These are phyloP conservation scores for Coniochaeta ligniaria DNA, from an alignment of 2,329 filamentous ascomycete species.

Conservation along the genomic window DNA sequence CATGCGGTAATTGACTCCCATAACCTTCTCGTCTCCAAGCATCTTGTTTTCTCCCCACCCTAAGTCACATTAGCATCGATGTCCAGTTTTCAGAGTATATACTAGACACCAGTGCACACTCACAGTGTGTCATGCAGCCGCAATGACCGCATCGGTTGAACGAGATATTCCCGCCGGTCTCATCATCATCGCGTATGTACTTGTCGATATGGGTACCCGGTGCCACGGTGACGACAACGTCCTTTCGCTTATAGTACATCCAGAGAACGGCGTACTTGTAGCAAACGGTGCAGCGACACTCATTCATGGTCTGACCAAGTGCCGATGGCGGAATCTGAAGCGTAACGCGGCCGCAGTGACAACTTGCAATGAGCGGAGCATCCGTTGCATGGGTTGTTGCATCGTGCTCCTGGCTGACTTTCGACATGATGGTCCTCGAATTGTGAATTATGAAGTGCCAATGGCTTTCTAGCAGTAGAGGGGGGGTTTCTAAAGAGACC, in stretches of 20 bases:
- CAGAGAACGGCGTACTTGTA: conserved; percentile 14
- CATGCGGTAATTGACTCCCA: background rate
- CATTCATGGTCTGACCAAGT: conserved; percentile 7
- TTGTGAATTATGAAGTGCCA: no score
- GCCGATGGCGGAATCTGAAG: conserved; percentile 9
- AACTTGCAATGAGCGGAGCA: conserved; percentile 2
- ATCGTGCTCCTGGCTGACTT: background rate
- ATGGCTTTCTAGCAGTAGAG: no score
- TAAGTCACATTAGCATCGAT: background rate
- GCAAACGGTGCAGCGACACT: conserved; percentile 15
- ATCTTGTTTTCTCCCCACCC: background rate
- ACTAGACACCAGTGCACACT: background rate
- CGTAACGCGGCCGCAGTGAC: conserved; percentile 14
- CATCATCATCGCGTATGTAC: background rate
- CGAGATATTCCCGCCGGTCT: background rate
- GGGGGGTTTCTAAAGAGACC: no score
- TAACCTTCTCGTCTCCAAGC: background rate
- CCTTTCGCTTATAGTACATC: conserved; percentile 11
- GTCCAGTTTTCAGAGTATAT: no score
- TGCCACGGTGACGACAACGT: conserved; percentile 4
- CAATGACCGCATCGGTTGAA: conserved; percentile 11
- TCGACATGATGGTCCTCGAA: no score
- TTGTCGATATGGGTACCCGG: background rate
- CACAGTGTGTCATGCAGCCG: conserved; percentile 12
- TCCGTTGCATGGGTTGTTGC: background rate